Percentiles rank a stretch among this genome's conserved stretches.
These are phyloP conservation scores for Diaporthe amygdali DNA, from an alignment of 2,329 filamentous ascomycete genomes.

Conservation along the genomic window DNA sequence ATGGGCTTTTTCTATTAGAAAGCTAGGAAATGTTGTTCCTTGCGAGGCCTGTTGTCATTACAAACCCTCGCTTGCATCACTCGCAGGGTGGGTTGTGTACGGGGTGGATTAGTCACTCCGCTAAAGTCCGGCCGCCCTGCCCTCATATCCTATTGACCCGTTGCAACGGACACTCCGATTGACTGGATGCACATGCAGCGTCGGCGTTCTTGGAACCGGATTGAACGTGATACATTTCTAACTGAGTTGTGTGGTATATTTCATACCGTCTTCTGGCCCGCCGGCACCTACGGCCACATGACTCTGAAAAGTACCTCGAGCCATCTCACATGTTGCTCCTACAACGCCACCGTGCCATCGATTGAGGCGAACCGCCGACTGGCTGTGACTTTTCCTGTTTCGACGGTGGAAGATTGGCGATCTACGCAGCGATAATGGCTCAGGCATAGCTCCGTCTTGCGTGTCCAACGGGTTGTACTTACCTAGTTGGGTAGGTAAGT, in stretches of 20 bases:
- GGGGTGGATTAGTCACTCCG: constrained; percentile 6
- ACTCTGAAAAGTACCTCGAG: neutral
- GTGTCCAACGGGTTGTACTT: neutral
- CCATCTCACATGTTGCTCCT: neutral
- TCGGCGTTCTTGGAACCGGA: neutral
- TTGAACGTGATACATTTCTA: neutral
- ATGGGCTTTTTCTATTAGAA: neutral
- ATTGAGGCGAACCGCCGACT: neutral
- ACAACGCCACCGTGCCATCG: neutral
- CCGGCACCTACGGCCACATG: neutral
- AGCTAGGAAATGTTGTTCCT: neutral
- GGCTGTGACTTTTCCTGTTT: neutral
- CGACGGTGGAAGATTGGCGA: neutral
- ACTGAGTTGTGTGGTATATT: neutral
- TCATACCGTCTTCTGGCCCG: neutral
- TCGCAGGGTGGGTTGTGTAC: neutral
- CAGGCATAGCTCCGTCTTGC: neutral
- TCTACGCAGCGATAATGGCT: neutral
- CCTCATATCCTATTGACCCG: neutral
- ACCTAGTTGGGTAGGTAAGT: neutral
- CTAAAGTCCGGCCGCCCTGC: neutral
- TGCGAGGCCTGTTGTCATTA: neutral
- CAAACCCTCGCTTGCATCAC: constrained; percentile 3
- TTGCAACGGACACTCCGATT: constrained; percentile 4
- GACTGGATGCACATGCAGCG: neutral